Evolutionary conservation across 2,329 filamentous ascomycete species (phyloP), one percentile per base, ranked within the genome.

Genomic region (Trichoderma koningii): DNA sequence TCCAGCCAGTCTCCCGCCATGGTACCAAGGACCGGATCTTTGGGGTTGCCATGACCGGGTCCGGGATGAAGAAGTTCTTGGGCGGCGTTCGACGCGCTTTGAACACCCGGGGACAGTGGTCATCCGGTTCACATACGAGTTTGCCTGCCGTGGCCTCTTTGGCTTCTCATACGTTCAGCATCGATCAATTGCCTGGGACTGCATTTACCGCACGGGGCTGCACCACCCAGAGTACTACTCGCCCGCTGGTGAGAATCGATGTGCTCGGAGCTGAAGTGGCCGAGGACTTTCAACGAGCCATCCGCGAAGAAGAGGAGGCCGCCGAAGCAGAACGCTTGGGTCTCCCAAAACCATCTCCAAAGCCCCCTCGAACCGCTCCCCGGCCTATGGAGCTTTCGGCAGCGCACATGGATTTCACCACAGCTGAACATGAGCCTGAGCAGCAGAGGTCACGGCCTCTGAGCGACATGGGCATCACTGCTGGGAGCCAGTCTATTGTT

Each of bases 401-500:
- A 19, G 78, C 79, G 14, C 77, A 80, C 63, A 72, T 82, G 69
- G 79, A 81, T 26, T 78, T 77, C 9, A 72, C 64, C 26, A 71
- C 67, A 3, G 72, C 79, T n/a, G 76, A 78, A n/a, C 72, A 74
- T 23, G 70, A 76, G 5, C 69, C 71, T 5, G 72, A 73, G 7
- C 67, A 73, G 6, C 69, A 76, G 9, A 77, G 66, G 66, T 73
- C 69, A 62, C 76, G 83, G 51, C 82, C 83, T 1, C 70, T 74
- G 14, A 86, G 84, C 67, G 84, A 87, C 66, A 80, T 80, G 69
- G 84, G 77, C 6, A 85, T 94, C 51, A 95, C 92, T 0, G 82
- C 83, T 12, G 91, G 92, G n/a, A 96, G 92, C 80, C 89, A 93
- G 73, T 96, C 92, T 0, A 96, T 97, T 69, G 84, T 97, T 63